These are phyloP conservation scores for Emergomyces pasteurianus DNA, from an alignment of 2,329 filamentous ascomycete species.

Conservation along the genomic window DNA sequence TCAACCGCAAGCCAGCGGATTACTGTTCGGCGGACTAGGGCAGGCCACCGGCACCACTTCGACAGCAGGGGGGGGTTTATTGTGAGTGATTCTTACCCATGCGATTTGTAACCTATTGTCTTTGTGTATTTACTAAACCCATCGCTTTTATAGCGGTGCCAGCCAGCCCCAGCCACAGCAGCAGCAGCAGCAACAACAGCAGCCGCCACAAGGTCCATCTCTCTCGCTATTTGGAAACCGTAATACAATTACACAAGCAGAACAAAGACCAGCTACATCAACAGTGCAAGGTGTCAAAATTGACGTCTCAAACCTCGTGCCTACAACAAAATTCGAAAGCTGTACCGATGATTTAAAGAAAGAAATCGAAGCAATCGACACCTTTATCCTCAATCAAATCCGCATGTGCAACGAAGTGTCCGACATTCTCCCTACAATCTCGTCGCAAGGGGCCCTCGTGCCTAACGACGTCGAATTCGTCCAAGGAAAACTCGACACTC, in stretches of 20 bases:
- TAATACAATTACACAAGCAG: conserved; percentile 17
- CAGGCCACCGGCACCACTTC: conserved; percentile 9
- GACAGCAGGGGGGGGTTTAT: conserved; percentile 20
- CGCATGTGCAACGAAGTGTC: conserved; percentile 61
- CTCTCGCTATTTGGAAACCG: conserved; percentile 29
- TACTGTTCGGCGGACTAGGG: conserved; percentile 23
- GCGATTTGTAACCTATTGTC: neutral
- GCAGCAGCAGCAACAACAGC: conserved; percentile 18
- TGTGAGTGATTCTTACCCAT: conserved; percentile 18
- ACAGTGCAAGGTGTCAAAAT: conserved; percentile 59
- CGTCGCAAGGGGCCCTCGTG: conserved; percentile 52
- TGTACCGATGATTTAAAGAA: conserved; percentile 70
- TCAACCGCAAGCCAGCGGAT: conserved; percentile 7
- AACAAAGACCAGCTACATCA: conserved; percentile 19
- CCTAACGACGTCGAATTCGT: conserved; percentile 54
- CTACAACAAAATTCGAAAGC: conserved; percentile 85
- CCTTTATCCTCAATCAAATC: conserved; percentile 69
- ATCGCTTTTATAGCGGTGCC: conserved; percentile 11
- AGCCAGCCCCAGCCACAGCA: conserved; percentile 12
- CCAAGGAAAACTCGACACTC: conserved; percentile 47
- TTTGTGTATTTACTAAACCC: neutral
- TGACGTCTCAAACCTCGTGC: conserved; percentile 64
- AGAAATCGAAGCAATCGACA: conserved; percentile 66
- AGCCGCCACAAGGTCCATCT: conserved; percentile 36
- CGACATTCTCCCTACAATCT: conserved; percentile 53